Evolutionary conservation across 1,284 basidiomycete genomes (phyloP).

Genomic region (Trametes hirsuta): DNA sequence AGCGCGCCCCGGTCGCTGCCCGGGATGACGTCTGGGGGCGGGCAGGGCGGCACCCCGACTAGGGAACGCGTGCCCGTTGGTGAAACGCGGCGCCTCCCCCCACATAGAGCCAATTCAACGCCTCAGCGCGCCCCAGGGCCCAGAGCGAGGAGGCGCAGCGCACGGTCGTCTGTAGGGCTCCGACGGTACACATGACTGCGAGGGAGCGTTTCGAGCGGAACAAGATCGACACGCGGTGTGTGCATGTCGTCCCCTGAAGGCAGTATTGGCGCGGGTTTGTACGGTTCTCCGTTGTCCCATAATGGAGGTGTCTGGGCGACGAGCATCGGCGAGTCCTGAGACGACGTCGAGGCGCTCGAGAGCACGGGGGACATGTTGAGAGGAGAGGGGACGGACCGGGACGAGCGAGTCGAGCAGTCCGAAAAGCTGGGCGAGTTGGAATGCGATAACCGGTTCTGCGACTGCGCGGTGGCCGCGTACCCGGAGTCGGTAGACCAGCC

Average conservation of each 20-base stretch:
- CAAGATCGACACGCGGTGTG: conserved; percentile 41
- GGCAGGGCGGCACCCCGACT: neutral
- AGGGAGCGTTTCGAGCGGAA: conserved; percentile 56
- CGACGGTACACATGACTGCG: conserved; percentile 60
- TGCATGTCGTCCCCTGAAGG: conserved; percentile 10
- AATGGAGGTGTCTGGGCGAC: conserved; percentile 22
- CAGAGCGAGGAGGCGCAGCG: conserved; percentile 49
- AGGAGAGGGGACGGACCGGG: conserved; percentile 17
- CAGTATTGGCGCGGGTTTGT: conserved; percentile 27
- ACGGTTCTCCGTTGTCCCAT: conserved; percentile 27
- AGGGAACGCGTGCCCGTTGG: neutral
- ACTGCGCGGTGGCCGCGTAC: conserved; percentile 14
- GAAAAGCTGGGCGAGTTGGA: conserved; percentile 29
- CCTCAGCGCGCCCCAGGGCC: conserved; percentile 28
- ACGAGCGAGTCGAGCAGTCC: conserved; percentile 20
- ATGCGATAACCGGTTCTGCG: conserved; percentile 14
- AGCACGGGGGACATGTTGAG: conserved; percentile 25
- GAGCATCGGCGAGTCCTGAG: conserved; percentile 23
- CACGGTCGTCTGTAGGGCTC: conserved; percentile 64
- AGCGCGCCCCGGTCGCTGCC: neutral
- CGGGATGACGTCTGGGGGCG: neutral
- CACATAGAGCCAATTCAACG: neutral
- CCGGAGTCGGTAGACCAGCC: conserved; percentile 20
- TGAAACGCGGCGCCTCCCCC: neutral
- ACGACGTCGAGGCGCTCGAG: conserved; percentile 24